Conservation (phyloP, 176 grass and related monocot genomes). For the Tuctoria greenei region DNA sequence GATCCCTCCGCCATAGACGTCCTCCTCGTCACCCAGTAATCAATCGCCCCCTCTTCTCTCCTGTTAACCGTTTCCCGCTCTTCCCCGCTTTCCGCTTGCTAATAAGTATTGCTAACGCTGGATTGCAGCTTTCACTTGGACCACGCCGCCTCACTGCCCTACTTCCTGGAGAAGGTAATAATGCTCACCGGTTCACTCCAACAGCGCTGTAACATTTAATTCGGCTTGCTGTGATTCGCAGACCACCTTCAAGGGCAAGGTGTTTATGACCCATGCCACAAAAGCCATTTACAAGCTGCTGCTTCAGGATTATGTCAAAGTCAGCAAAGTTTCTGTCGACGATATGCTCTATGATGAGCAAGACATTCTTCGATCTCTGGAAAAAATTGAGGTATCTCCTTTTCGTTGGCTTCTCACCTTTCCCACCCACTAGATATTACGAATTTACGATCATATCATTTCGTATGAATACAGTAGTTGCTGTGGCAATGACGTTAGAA, state of each 20-base stretch:
- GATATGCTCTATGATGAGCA: slow-evolving; percentile 91
- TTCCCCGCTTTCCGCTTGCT: background rate
- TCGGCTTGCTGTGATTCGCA: slow-evolving; percentile 19
- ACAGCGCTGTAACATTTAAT: background rate
- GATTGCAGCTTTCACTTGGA: slow-evolving; percentile 89
- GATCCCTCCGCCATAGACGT: slow-evolving; percentile 91
- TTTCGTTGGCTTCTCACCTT: background rate
- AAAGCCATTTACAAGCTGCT: slow-evolving; percentile 91
- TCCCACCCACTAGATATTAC: background rate
- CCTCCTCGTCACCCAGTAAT: slow-evolving; percentile 89
- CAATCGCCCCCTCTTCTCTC: background rate
- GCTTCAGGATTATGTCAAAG: slow-evolving; percentile 89
- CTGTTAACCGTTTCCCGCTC: background rate
- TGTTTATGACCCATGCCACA: slow-evolving; percentile 97
- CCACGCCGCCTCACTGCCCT: slow-evolving; percentile 89
- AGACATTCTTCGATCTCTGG: slow-evolving; percentile 84
- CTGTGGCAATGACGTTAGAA: background rate
- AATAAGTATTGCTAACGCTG: background rate
- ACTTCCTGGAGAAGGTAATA: slow-evolving; percentile 96
- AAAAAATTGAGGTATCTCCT: slow-evolving; percentile 73
- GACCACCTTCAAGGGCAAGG: slow-evolving; percentile 84
- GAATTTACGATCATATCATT: background rate
- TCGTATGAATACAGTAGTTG: background rate
- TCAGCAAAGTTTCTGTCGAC: slow-evolving; percentile 94
- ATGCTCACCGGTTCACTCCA: background rate